Base-by-base conservation (phyloP, 805 yeast species). In the Ogataea pini region DNA sequence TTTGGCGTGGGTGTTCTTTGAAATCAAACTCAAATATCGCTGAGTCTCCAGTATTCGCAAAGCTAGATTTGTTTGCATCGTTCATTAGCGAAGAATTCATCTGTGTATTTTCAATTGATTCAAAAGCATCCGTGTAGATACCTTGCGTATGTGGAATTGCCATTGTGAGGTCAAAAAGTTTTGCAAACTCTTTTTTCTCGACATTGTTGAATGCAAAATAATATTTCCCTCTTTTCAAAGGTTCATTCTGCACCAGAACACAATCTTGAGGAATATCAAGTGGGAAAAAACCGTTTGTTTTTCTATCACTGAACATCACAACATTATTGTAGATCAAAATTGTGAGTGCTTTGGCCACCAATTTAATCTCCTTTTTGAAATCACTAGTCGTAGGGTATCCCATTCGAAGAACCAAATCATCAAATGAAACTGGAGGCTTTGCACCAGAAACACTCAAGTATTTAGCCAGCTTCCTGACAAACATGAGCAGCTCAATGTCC, bases 381-480 rank as follows among this genome's bases (percentile, higher is more conserved):
- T 50, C 41, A 1, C 20, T 27, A 3, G 37, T 8, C n/a, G 16
- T n/a, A 6, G 42, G 22, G 16, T 43, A 47, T 19, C 57, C 58
- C 40, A 55, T 34, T 9, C 13, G 19, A 3, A 10, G n/a, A 8
- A 47, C 13, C 27, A 50, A 24, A 3, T 27, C 32, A 6, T 32
- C 43, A 12, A 46, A 7, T 7, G 50, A 44, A 14, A 24, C 40
- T 5, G 41, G 41, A 1, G 50, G 53, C 13, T 39, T 46, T n/a
- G 34, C 34, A 3, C 17, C 19, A 1, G 47, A 24, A 7, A 46
- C 27, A 32, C 31, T 44, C 6, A 54, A 38, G 6, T 50, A 49
- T 22, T 37, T 32, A 2, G 56, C 46, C 4, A 60, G 22, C 43
- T 60, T 61, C 38, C 65, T 54, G 5, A 58, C 52, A n/a, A 42